Evolutionary conservation across 2,329 filamentous ascomycete genomes (phyloP), one percentile per base, ranked within the genome.

Genomic region (Arthrobotrys conoides): DNA sequence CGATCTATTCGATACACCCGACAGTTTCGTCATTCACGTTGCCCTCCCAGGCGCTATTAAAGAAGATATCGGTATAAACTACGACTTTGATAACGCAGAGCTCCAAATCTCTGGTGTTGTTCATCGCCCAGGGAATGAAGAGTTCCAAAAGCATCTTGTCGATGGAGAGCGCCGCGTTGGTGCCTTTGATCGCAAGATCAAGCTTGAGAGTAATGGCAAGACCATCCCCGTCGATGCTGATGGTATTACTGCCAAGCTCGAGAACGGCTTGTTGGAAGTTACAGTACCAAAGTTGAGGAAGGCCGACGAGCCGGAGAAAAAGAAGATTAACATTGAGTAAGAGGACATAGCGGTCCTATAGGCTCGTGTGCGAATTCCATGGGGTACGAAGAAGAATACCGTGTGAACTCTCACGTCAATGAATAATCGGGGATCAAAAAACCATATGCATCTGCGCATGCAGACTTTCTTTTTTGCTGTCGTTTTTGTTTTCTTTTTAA

Each of bases 1-100:
- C n/a, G 80, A 81, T 24, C 63, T 81, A n/a, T 82, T 81, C 53
- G 81, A 82, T 78, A 81, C 80, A 12, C 67, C 76, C 14, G 65
- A 76, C 10, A 80, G 64, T 57, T 82, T 80, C 24, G 73, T 80
- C 12, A 41, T 82, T 36, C 80, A 82, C 51, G 64, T 80, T 36
- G 71, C 81, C 53, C 77, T 82, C n/a, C 71, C 80, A 16, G 81
- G 81, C 8, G 80, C 81, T 4, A 72, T 66, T 30, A 80, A 80
- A 41, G 72, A 81, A 27, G 80, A 81, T 73, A 80, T 81, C 71
- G 80, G 72, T 16, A 79, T 81, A 48, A 78, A 80, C 63, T 81
- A 80, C 57, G 81, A 81, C 51, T 78, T 80, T 36, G 71, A 80
- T 16, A 78, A 80, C 57, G 65, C 76, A 5, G 81, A 81, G 65